A percentile compares a stretch with the other conserved stretches of the same genome.
Evolutionary conservation across 164 flowering plant genomes (phyloP).

Genomic region (Liquidambar formosana): DNA sequence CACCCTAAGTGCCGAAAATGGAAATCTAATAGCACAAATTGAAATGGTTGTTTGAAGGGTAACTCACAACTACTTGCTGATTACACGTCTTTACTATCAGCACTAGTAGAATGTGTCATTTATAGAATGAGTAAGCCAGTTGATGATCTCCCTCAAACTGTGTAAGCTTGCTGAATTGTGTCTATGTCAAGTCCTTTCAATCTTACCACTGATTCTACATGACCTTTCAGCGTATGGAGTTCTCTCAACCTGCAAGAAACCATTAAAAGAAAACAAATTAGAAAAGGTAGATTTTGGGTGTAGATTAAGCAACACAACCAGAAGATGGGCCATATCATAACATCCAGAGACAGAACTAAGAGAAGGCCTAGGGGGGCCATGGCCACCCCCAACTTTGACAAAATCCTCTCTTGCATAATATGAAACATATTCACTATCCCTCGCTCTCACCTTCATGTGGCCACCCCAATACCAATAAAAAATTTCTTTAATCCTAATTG

Average conservation of each 20-base stretch:
- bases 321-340: too few relatives aligned
- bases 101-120: slow-evolving; percentile 1
- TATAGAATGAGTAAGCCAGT: background rate
- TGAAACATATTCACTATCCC: too few relatives aligned
- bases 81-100: slow-evolving; percentile 12
- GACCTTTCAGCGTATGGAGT: slow-evolving; percentile 80
- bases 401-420: too few relatives aligned
- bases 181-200: slow-evolving; percentile 85
- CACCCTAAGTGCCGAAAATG: background rate
- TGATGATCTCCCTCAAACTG: slow-evolving; percentile 45
- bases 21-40: slow-evolving; percentile 6
- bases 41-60: slow-evolving; percentile 8
- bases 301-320: too few relatives aligned
- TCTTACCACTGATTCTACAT: slow-evolving; percentile 81
- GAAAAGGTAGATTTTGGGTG: background rate
- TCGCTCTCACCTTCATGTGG: too few relatives aligned
- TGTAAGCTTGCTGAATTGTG: slow-evolving; percentile 85
- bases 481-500: too few relatives aligned
- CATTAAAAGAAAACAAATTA: background rate
- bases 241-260: slow-evolving; percentile 67
- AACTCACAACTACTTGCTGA: slow-evolving; percentile 21
- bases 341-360: too few relatives aligned
- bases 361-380: too few relatives aligned
- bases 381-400: too few relatives aligned
- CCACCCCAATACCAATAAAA: too few relatives aligned